Evolutionary conservation across 305 asterid genomes (phyloP), one percentile per base, ranked within the genome.

Genomic region (Fraxinus albicans): DNA sequence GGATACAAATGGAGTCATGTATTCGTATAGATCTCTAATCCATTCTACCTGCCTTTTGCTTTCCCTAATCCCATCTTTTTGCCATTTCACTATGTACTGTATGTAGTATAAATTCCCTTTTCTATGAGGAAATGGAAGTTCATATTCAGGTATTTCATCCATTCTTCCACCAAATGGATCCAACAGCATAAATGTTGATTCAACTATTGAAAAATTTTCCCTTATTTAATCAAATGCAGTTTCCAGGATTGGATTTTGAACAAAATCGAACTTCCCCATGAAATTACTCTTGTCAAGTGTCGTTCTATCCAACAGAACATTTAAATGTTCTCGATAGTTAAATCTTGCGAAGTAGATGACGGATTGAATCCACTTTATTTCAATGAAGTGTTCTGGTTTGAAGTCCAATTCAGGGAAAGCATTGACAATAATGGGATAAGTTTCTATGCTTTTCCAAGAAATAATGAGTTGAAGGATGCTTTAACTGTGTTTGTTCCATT

Each of bases 141-240:
- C 83, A 0, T 35, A 27, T 13, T 80, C 90, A 8, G 36, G 33
- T 50, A 87, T 87, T 15, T 65, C 77, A 0, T 80, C 85, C 91
- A 91, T 90, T 75, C 21, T 85, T 19, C 92, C 94, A 9, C 93
- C 91, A 19, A 79, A 75, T 21, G 94, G 93, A 78, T 87, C 88
- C 81, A 90, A 19, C 63, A 87, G 83, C 60, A 89, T 42, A 21
- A 84, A 81, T 1, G 73, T 89, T 0, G 40, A 29, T 25, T 80
- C 21, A 76, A 87, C 91, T 73, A 80, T 53, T 65, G 47, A 9
- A 7, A 87, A 60, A 4, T 77, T 77, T 31, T 81, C 79, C 53
- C 78, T 13, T 21, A 75, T n/a, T 19, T 23, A 8, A n/a, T 36
- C 35, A 3, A 19, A 38, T 12, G 35, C 79, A 5, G 1, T 6